Evolutionary conservation across 495 filamentous ascomycete genomes (phyloP).

Genomic region (Amniculicola lignicola): DNA sequence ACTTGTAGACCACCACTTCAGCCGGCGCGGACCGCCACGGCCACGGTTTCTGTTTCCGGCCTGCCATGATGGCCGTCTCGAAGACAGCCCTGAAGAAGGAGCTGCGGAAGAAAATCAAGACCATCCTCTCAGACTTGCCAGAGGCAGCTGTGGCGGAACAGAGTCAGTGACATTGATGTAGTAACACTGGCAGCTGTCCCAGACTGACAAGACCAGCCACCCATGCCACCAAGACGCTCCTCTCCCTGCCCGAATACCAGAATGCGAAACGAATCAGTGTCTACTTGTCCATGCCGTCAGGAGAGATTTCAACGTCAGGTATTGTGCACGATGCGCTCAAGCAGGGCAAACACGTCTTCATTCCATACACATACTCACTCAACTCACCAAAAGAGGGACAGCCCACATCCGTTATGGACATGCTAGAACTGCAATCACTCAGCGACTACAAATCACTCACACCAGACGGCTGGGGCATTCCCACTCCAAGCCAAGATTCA

Average conservation of each 20-base stretch:
- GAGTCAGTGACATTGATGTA: constrained; percentile 50
- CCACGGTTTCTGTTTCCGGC: constrained; percentile 22
- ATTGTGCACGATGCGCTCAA: constrained; percentile 78
- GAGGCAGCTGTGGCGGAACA: constrained; percentile 58
- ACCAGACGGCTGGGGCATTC: constrained; percentile 88
- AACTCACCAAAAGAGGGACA: constrained; percentile 46
- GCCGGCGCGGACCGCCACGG: too few relatives aligned
- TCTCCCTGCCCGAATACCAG: constrained; percentile 63
- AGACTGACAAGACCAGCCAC: constrained; percentile 49
- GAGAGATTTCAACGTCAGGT: constrained; percentile 74
- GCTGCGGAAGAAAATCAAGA: constrained; percentile 65
- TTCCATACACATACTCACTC: constrained; percentile 77
- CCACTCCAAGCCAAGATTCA: constrained; percentile 63
- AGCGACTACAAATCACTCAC: constrained; percentile 72
- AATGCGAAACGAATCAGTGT: constrained; percentile 72
- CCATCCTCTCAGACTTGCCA: constrained; percentile 55
- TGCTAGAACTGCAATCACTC: constrained; percentile 72
- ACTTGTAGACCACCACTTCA: not conserved
- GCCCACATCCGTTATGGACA: constrained; percentile 74
- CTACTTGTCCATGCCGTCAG: constrained; percentile 87
- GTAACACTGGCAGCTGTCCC: not conserved
- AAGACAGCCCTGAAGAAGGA: constrained; percentile 68
- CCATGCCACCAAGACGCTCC: constrained; percentile 55
- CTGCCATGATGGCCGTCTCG: constrained; percentile 45
- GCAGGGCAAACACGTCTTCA: constrained; percentile 78